Evolutionary conservation across 768 basidiomycete genomes (phyloP).

Genomic region (Agaricus subrufescens): DNA sequence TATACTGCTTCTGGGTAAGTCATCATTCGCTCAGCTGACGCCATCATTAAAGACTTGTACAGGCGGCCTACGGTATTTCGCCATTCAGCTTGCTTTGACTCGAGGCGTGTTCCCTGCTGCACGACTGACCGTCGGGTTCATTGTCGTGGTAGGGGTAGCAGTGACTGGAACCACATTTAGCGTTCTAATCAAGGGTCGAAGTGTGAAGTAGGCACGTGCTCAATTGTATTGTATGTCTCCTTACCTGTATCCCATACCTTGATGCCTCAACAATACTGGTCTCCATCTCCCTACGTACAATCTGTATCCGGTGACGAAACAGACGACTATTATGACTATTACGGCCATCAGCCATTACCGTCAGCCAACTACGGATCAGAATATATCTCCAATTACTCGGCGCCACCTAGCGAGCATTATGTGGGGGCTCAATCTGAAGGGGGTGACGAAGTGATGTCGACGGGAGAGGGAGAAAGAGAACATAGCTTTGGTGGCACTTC

Average conservation of each 20-base stretch:
- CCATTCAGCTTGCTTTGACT: slow-evolving; percentile 10
- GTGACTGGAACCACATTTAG: neutral
- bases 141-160: neutral
- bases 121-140: slow-evolving; percentile 1
- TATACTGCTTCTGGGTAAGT: slow-evolving; percentile 11
- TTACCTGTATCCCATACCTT: neutral
- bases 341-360: no score
- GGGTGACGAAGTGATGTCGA: no score
- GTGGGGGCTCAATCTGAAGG: no score
- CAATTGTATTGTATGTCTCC: no score
- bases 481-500: neutral
- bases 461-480: neutral
- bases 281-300: no score
- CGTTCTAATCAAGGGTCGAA: neutral
- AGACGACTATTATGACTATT: no score
- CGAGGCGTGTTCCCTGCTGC: slow-evolving; percentile 9
- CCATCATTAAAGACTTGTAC: neutral
- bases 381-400: no score
- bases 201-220: neutral
- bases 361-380: no score
- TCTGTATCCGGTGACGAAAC: no score
- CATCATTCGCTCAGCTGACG: neutral
- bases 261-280: no score
- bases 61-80: slow-evolving; percentile 14
- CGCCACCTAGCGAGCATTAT: no score